These are phyloP conservation scores for Lolium perenne DNA, from an alignment of 176 grass and related monocot species.

Conservation along the genomic window DNA sequence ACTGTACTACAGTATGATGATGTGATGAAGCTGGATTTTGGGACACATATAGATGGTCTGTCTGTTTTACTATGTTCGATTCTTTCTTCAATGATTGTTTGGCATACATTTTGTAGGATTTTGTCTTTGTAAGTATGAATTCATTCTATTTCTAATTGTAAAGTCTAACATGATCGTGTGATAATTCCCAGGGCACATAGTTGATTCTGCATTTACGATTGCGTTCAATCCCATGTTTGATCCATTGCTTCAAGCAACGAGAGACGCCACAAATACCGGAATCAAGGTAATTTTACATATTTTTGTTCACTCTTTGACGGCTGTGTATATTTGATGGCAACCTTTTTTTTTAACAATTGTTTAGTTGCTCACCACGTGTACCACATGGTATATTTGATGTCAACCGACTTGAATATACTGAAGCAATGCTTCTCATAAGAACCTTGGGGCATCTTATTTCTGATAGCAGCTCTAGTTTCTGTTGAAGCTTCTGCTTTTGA, in stretches of 20 bases:
- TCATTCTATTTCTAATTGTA: conserved; percentile 24
- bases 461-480: background rate
- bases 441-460: conserved; percentile 5
- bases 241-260: conserved; percentile 92
- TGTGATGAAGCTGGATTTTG: conserved; percentile 99
- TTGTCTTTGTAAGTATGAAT: background rate
- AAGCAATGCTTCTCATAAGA: background rate
- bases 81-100: background rate
- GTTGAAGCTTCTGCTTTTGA: conserved; percentile 4
- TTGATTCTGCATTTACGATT: conserved; percentile 96
- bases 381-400: background rate
- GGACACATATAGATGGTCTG: conserved; percentile 93
- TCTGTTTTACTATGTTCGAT: conserved; percentile 30
- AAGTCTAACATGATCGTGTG: conserved; percentile 15
- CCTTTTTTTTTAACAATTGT: too few relatives aligned
- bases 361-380: too few relatives aligned
- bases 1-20: conserved; percentile 96
- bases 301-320: background rate
- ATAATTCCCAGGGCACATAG: conserved; percentile 70
- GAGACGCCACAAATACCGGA: conserved; percentile 94
- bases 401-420: background rate
- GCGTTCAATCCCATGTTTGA: conserved; percentile 99
- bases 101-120: background rate
- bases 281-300: conserved; percentile 65
- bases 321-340: background rate